Evolutionary conservation across 129 eudicot species (phyloP), one percentile per base, ranked within the genome.

Genomic region (Rutidosis leptorrhynchoides): DNA sequence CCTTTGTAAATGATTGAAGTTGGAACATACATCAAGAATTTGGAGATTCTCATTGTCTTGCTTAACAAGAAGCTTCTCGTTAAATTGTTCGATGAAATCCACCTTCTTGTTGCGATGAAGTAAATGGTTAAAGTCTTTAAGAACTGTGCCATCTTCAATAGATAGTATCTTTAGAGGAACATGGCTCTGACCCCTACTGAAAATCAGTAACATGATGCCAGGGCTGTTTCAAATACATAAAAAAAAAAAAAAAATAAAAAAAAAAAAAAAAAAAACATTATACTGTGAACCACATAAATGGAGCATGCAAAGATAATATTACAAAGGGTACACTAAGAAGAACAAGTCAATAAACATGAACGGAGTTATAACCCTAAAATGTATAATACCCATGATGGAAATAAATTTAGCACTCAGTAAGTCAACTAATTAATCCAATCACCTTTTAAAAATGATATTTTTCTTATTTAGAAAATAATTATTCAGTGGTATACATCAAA

Each of bases 61-160:
- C 76, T 83, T 83, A 37, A 83, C 87, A 15, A 83, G 83, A 69
- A 83, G 87, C 81, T 83, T 82, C 74, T 78, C 86, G 33, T 81
- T 81, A 69, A 81, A 81, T 53, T 81, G 86, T 17, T 81, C 86
- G 26, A 82, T 82, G 43, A 78, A 82, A 49, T 82, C 83, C 76
- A 82, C 83, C 73, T 82, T 82, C 40, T 74, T 78, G 64, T 82
- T 82, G 6, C 87, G 65, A 71, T 82, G 86, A 60, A 82, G 82
- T 19, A 78, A 45, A 51, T 82, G 86, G 45, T 78, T 78, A 45
- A 82, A 82, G 14, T 76, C 76, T 43, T 82, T 74, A 17, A 82
- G 67, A 70, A 82, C 79, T 40, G 72, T 78, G 43, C 79, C 83
- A 43, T 78, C 83, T 73, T 78, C 75, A 28, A 78, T 78, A 54